Conservation (phyloP, 805 yeast species). For the Spathaspora hagerdaliae region DNA sequence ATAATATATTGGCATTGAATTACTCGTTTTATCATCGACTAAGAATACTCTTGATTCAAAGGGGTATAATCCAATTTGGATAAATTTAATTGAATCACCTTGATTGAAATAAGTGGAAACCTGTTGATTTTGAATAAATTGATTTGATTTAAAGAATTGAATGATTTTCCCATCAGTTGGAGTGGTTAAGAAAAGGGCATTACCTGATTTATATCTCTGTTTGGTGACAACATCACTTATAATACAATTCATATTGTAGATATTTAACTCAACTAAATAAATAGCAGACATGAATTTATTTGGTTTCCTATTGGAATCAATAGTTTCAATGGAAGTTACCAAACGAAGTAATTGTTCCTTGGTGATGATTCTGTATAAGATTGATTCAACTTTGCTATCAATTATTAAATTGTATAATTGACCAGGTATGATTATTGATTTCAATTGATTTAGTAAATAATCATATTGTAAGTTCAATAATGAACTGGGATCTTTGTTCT, state of each 20-base stretch:
- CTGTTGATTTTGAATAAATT: slow-evolving; percentile 26
- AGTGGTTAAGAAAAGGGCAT: slow-evolving; percentile 66
- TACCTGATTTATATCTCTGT: slow-evolving; percentile 70
- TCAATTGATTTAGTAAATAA: slow-evolving; percentile 25
- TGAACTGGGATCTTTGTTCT: slow-evolving; percentile 20
- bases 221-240: slow-evolving; percentile 68
- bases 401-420: slow-evolving; percentile 43
- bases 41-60: slow-evolving; percentile 69
- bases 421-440: slow-evolving; percentile 24
- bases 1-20: slow-evolving; percentile 70
- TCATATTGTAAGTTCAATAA: slow-evolving; percentile 25
- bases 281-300: slow-evolving; percentile 72
- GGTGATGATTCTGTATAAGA: slow-evolving; percentile 45
- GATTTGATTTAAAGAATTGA: slow-evolving; percentile 19
- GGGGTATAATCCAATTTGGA: slow-evolving; percentile 49
- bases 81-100: slow-evolving; percentile 23
- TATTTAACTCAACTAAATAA: slow-evolving; percentile 69
- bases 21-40: slow-evolving; percentile 46
- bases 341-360: slow-evolving; percentile 46
- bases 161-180: slow-evolving; percentile 20
- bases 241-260: slow-evolving; percentile 70
- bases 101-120: slow-evolving; percentile 27
- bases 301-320: slow-evolving; percentile 59
- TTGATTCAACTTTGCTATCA: slow-evolving; percentile 50
- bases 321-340: slow-evolving; percentile 60